These are phyloP conservation scores for Santalum album DNA, from an alignment of 164 flowering plant genomes.

Conservation along the genomic window DNA sequence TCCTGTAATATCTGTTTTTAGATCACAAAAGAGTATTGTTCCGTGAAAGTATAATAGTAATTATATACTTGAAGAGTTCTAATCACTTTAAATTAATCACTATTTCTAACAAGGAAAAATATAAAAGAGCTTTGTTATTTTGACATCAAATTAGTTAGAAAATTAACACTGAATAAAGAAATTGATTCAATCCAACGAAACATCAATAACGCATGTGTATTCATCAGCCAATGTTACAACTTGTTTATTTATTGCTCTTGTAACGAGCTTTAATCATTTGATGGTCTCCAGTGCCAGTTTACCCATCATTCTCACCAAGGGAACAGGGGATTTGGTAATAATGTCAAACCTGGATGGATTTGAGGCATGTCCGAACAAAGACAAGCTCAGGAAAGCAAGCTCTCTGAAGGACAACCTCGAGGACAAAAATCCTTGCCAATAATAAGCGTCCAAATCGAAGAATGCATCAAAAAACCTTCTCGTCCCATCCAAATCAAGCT, in stretches of 20 bases:
- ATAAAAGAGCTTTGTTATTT: no score
- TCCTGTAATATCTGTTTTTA: not conserved
- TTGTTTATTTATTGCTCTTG: no score
- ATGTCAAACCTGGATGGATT: slow-evolving; percentile 46
- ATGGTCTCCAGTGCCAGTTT: slow-evolving; percentile 44
- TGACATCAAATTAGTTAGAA: no score
- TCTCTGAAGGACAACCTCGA: slow-evolving; percentile 37
- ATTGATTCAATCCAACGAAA: no score
- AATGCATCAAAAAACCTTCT: slow-evolving; percentile 74
- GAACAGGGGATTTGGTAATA: slow-evolving; percentile 57
- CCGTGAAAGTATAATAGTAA: not conserved
- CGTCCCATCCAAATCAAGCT: slow-evolving; percentile 58
- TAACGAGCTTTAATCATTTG: slow-evolving; percentile 3
- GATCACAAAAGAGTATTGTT: not conserved
- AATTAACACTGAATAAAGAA: no score
- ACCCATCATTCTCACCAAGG: slow-evolving; percentile 50
- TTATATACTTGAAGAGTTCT: not conserved
- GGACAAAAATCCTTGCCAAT: slow-evolving; percentile 65
- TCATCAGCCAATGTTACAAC: no score
- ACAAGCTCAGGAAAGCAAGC: slow-evolving; percentile 41
- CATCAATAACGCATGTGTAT: no score
- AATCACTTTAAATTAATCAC: no score
- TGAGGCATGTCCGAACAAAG: slow-evolving; percentile 51
- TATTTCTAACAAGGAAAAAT: no score
- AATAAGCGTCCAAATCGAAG: slow-evolving; percentile 53